Conservation (phyloP, 2,329 filamentous ascomycete genomes). For the Diaporthe vexans region DNA sequence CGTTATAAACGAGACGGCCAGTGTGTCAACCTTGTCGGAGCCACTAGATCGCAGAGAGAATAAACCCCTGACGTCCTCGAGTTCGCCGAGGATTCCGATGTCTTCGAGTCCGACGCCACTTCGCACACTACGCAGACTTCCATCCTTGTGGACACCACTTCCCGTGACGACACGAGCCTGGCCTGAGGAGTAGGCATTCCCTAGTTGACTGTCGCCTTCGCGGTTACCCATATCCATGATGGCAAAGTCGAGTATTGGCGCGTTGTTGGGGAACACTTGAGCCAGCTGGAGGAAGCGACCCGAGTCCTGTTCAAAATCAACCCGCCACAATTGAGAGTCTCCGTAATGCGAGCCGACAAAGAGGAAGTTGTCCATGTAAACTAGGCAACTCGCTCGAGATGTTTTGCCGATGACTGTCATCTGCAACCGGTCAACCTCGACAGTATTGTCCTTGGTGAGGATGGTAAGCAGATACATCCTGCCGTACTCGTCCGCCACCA, state of each 20-base stretch:
- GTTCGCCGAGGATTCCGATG: constrained; percentile 83
- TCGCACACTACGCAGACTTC: constrained; percentile 88
- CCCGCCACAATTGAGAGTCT: constrained; percentile 85
- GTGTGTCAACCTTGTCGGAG: constrained; percentile 71
- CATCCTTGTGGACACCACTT: constrained; percentile 90
- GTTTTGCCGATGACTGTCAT: constrained; percentile 76
- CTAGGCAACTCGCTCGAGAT: constrained; percentile 81
- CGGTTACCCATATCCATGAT: constrained; percentile 96
- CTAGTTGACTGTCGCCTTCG: constrained; percentile 79
- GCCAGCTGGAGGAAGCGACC: constrained; percentile 71
- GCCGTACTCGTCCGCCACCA: constrained; percentile 95
- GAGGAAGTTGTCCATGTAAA: constrained; percentile 81
- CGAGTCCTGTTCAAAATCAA: constrained; percentile 61
- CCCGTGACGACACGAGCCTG: constrained; percentile 95
- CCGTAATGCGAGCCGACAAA: constrained; percentile 95
- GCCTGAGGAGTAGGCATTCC: constrained; percentile 93
- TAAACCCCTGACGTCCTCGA: constrained; percentile 79
- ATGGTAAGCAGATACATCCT: constrained; percentile 88
- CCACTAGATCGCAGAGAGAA: constrained; percentile 74
- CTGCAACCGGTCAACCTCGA: constrained; percentile 79
- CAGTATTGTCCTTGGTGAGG: constrained; percentile 66
- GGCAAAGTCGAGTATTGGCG: constrained; percentile 90
- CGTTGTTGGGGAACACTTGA: constrained; percentile 86
- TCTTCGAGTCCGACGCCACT: constrained; percentile 96
- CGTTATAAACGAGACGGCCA: constrained; percentile 84